phyloP scores from a whole-genome alignment of 108 stramenopile species.

The Fistulifera solaris region DNA sequence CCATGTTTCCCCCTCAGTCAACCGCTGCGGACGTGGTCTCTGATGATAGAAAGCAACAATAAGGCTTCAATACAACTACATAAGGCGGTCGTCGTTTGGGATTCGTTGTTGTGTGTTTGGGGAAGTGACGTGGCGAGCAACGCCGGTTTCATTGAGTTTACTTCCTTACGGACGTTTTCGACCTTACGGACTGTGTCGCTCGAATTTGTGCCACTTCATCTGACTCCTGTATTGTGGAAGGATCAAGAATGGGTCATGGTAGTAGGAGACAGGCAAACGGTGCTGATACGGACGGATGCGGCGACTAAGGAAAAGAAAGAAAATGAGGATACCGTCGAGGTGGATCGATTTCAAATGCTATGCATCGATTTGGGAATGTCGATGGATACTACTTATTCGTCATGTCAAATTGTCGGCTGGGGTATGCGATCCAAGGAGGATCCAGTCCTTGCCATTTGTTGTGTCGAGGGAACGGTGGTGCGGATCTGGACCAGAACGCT shows the following conservation, averaged over 20 bases:
- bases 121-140: not conserved
- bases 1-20: conserved; percentile 5
- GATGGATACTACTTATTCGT: conserved; percentile 16
- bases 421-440: conserved; percentile 6
- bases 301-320: not conserved
- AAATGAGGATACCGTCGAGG: not conserved
- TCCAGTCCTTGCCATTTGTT: not conserved
- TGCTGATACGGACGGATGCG: conserved; percentile 12
- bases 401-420: conserved; percentile 2
- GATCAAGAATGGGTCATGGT: conserved; percentile 30
- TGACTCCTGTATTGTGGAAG: conserved; percentile 49
- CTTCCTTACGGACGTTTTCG: conserved; percentile 48
- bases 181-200: conserved; percentile 59
- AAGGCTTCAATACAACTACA: conserved; percentile 2
- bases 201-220: conserved; percentile 47
- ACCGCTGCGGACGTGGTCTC: not conserved
- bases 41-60: conserved; percentile 2
- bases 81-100: not conserved
- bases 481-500: not conserved
- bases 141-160: conserved; percentile 60
- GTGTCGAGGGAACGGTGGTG: not conserved
- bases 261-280: not conserved
- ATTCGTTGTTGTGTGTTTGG: not conserved
- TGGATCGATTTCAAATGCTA: conserved; percentile 2
- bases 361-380: conserved; percentile 11